phyloP scores from a whole-genome alignment of 1,139 yeast species.

The Kluyveromyces sp. region DNA sequence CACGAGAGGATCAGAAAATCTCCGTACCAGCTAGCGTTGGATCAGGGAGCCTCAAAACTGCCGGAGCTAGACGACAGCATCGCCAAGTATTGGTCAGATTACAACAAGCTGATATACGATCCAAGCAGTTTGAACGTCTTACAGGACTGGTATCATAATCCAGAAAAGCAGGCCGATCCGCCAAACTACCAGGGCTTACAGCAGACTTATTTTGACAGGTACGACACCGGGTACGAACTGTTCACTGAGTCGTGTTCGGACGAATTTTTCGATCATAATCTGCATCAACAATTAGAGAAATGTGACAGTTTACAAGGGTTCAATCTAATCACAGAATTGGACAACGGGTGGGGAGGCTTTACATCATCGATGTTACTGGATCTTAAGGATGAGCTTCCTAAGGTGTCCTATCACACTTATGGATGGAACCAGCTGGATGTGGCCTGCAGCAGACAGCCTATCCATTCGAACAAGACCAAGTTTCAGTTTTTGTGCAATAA shows the following conservation, averaged over 20 bases:
- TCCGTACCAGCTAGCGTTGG: constrained; percentile 58
- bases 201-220: constrained; percentile 33
- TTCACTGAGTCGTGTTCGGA: constrained; percentile 34
- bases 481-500: constrained; percentile 19
- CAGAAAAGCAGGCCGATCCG: constrained; percentile 28
- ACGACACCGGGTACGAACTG: constrained; percentile 44
- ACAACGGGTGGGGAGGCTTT: constrained; percentile 83
- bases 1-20: constrained; percentile 38
- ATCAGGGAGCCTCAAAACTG: constrained; percentile 37
- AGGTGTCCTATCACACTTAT: constrained; percentile 54
- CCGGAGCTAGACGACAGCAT: constrained; percentile 36
- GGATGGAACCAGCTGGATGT: constrained; percentile 36
- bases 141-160: constrained; percentile 44
- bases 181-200: constrained; percentile 26
- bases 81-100: constrained; percentile 77
- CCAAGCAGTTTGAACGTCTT: constrained; percentile 54
- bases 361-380: constrained; percentile 44
- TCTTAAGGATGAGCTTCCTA: constrained; percentile 68
- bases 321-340: constrained; percentile 59
- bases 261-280: constrained; percentile 51
- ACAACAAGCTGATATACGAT: constrained; percentile 57
- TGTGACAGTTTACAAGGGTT: constrained; percentile 72
- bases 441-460: constrained; percentile 11
- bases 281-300: constrained; percentile 64
- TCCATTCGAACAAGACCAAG: constrained; percentile 10